These are phyloP conservation scores for Inosperma sp. DNA, from an alignment of 768 basidiomycete species.

Conservation along the genomic window DNA sequence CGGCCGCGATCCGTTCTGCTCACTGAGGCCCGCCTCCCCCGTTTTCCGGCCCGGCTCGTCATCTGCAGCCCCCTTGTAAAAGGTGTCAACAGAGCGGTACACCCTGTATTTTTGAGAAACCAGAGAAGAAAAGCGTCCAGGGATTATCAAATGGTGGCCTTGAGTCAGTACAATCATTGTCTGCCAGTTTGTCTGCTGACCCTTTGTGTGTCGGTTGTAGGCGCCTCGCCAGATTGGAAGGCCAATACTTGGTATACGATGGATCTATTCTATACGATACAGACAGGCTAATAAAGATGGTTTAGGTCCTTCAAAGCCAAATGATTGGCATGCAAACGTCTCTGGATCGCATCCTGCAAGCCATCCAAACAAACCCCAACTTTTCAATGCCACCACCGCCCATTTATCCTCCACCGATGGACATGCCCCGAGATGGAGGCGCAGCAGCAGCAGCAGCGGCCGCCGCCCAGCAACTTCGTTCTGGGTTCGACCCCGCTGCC, in stretches of 20 bases:
- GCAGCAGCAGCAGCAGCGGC: slow-evolving; percentile 22
- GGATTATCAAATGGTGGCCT: slow-evolving; percentile 58
- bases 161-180: slow-evolving; percentile 49
- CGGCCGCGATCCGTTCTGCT: slow-evolving; percentile 44
- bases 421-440: slow-evolving; percentile 28
- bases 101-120: slow-evolving; percentile 84
- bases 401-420: slow-evolving; percentile 34
- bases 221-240: slow-evolving; percentile 78
- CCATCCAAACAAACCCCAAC: slow-evolving; percentile 47
- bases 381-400: slow-evolving; percentile 34
- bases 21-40: slow-evolving; percentile 63
- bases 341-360: slow-evolving; percentile 73
- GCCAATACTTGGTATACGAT: slow-evolving; percentile 68
- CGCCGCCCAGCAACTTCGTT: slow-evolving; percentile 29
- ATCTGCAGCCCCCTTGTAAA: slow-evolving; percentile 77
- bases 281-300: slow-evolving; percentile 5
- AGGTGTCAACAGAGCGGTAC: slow-evolving; percentile 81
- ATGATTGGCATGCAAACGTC: slow-evolving; percentile 95
- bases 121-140: slow-evolving; percentile 76
- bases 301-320: slow-evolving; percentile 84
- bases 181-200: slow-evolving; percentile 3
- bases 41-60: slow-evolving; percentile 64
- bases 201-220: slow-evolving; percentile 38
- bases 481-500: slow-evolving; percentile 34
- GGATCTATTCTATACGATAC: not conserved